phyloP scores from a whole-genome alignment of 192 early-diverging fungal genomes.

The Neocallimastix lanati region DNA sequence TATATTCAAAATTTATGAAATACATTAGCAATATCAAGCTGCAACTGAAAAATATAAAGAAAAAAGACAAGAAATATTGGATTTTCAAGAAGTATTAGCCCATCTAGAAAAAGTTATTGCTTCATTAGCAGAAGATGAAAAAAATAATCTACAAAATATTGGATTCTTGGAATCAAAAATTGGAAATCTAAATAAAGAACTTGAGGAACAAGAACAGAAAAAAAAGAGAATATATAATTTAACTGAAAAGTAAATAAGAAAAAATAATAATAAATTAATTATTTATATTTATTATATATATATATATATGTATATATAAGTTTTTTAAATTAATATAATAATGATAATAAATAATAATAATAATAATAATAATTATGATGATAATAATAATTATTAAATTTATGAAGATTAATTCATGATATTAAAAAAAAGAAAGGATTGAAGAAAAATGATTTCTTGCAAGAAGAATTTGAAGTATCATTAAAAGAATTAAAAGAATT shows the following conservation, averaged over 20 bases:
- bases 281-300: too few relatives aligned
- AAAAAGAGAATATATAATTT: constrained; percentile 17
- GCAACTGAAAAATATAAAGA: constrained; percentile 30
- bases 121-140: constrained; percentile 14
- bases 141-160: constrained; percentile 14
- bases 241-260: constrained; percentile 5
- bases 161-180: constrained; percentile 20
- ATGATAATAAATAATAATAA: too few relatives aligned
- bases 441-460: neutral
- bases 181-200: constrained; percentile 13
- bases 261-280: constrained; percentile 1
- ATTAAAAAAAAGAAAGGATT: neutral
- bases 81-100: constrained; percentile 20
- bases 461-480: neutral
- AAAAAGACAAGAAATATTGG: constrained; percentile 26
- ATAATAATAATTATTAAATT: too few relatives aligned
- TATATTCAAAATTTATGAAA: too few relatives aligned
- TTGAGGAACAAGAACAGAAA: constrained; percentile 24
- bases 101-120: constrained; percentile 13
- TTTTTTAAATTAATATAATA: too few relatives aligned
- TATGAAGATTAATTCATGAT: neutral
- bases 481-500: neutral
- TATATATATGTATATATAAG: too few relatives aligned
- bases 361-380: too few relatives aligned
- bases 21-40: constrained; percentile 28